These are phyloP conservation scores for Yamadazyma atlantica DNA, from an alignment of 1,139 yeast species.

Conservation along the genomic window DNA sequence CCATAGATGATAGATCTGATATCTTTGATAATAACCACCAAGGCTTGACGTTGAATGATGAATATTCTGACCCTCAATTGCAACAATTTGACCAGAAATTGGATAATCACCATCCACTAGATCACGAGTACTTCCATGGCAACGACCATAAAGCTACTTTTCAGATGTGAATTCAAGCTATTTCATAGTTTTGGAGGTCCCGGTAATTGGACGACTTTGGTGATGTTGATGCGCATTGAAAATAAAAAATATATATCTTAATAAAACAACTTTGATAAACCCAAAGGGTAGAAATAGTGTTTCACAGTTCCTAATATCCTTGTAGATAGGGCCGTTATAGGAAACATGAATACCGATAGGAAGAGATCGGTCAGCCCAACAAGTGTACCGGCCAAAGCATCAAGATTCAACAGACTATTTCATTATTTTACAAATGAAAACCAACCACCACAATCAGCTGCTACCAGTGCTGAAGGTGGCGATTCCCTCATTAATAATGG, in stretches of 20 bases:
- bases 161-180: conserved; percentile 12
- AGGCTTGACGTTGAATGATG: conserved; percentile 28
- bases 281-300: too few relatives aligned
- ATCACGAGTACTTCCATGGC: background rate
- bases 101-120: background rate
- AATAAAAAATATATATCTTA: too few relatives aligned
- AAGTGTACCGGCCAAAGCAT: conserved; percentile 4
- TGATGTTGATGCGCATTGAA: too few relatives aligned
- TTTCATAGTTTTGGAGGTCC: background rate
- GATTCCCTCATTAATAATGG: background rate
- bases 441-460: background rate
- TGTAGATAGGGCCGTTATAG: background rate
- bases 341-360: conserved; percentile 6
- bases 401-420: conserved; percentile 1
- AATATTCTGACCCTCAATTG: too few relatives aligned
- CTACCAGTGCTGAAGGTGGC: background rate
- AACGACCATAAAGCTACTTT: conserved; percentile 11
- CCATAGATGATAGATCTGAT: conserved; percentile 23
- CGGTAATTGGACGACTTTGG: too few relatives aligned
- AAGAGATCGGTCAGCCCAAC: conserved; percentile 19
- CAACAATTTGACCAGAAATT: too few relatives aligned
- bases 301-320: background rate
- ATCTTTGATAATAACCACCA: conserved; percentile 32
- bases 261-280: too few relatives aligned
- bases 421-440: background rate